Evolutionary conservation across 2,329 filamentous ascomycete genomes (phyloP).

Genomic region (Teratosphaeria epicoccoides): DNA sequence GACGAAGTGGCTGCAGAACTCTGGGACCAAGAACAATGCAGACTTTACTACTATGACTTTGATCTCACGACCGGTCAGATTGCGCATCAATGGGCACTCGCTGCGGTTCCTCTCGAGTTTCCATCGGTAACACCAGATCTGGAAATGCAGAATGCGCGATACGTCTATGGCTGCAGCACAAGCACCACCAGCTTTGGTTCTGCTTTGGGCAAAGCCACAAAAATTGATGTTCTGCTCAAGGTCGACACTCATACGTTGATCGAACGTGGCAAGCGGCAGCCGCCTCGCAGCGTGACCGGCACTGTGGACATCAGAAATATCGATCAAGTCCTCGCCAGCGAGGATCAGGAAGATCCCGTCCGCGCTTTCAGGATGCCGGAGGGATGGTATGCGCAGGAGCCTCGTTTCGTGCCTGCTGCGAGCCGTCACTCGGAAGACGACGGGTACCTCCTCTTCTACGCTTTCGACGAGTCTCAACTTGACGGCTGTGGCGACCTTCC

Average conservation of each 20-base stretch:
- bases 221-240: slow-evolving; percentile 56
- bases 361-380: slow-evolving; percentile 51
- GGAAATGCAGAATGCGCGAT: slow-evolving; percentile 49
- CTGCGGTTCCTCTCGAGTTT: slow-evolving; percentile 58
- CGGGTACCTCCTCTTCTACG: slow-evolving; percentile 57
- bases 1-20: slow-evolving; percentile 2
- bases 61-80: slow-evolving; percentile 37
- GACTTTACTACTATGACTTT: slow-evolving; percentile 60
- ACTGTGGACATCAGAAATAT: slow-evolving; percentile 51
- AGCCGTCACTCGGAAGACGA: slow-evolving; percentile 46
- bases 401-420: slow-evolving; percentile 47
- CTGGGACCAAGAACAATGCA: slow-evolving; percentile 54
- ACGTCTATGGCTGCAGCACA: slow-evolving; percentile 58
- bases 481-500: slow-evolving; percentile 29
- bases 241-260: slow-evolving; percentile 48
- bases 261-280: slow-evolving; percentile 33
- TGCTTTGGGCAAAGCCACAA: slow-evolving; percentile 53
- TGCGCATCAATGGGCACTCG: slow-evolving; percentile 53
- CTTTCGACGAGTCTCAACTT: slow-evolving; percentile 51
- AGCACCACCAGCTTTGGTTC: slow-evolving; percentile 47
- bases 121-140: slow-evolving; percentile 46
- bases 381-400: slow-evolving; percentile 56
- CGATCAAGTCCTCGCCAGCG: slow-evolving; percentile 39
- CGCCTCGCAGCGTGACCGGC: slow-evolving; percentile 40
- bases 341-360: slow-evolving; percentile 38